These are phyloP conservation scores for Byssoonygena ceratinophila DNA, from an alignment of 2,329 filamentous ascomycete genomes.

Conservation along the genomic window DNA sequence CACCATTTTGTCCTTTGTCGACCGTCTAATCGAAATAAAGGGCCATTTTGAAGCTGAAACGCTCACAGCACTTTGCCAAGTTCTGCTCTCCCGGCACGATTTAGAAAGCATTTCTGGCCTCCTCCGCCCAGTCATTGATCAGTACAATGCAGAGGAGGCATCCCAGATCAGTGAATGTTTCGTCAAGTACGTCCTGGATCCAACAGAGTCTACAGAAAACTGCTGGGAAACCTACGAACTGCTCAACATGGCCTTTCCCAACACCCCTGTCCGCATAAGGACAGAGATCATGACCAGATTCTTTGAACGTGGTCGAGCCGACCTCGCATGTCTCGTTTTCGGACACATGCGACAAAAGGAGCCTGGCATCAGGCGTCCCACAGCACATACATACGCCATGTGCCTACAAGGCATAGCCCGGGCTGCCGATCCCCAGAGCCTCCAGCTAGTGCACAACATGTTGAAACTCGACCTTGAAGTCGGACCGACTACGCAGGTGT, in stretches of 20 bases:
- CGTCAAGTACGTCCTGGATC: slow-evolving; percentile 56
- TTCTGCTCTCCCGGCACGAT: slow-evolving; percentile 67
- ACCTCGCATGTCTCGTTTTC: slow-evolving; percentile 80
- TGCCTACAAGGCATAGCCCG: slow-evolving; percentile 66
- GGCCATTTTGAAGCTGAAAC: slow-evolving; percentile 63
- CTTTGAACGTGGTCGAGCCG: slow-evolving; percentile 63
- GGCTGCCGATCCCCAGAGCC: slow-evolving; percentile 49
- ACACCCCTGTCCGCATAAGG: slow-evolving; percentile 54
- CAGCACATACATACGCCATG: slow-evolving; percentile 60
- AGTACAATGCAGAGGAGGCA: slow-evolving; percentile 47
- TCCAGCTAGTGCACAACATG: slow-evolving; percentile 79
- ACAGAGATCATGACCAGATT: slow-evolving; percentile 70
- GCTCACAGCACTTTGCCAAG: slow-evolving; percentile 58
- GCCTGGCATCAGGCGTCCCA: slow-evolving; percentile 54
- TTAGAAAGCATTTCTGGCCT: slow-evolving; percentile 70
- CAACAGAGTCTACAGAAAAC: slow-evolving; percentile 46
- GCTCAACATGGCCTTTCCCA: slow-evolving; percentile 49
- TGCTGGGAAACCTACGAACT: slow-evolving; percentile 53
- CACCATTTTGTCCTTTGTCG: slow-evolving; percentile 60
- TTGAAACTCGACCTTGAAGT: slow-evolving; percentile 82
- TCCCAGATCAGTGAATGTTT: slow-evolving; percentile 56
- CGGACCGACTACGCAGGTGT: slow-evolving; percentile 56
- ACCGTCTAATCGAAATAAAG: slow-evolving; percentile 60
- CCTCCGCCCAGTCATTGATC: slow-evolving; percentile 53
- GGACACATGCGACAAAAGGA: slow-evolving; percentile 82